phyloP scores from a whole-genome alignment of 2,329 filamentous ascomycete species.

The Aspergillus uvarum region DNA sequence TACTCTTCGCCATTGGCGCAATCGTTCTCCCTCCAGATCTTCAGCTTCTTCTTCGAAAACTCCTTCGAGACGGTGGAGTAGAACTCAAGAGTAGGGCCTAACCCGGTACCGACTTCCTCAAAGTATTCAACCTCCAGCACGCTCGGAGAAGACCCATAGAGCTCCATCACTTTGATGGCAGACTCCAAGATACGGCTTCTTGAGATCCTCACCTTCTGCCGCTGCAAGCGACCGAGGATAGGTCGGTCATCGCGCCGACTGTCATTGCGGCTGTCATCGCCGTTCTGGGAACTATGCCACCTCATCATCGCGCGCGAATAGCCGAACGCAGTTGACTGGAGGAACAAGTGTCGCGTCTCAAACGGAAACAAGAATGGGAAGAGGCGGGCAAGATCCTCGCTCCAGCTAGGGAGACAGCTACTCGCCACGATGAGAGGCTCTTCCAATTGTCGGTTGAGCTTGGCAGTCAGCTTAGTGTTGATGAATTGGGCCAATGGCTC shows the following conservation, averaged over 20 bases:
- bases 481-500: slow-evolving; percentile 93
- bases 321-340: slow-evolving; percentile 97
- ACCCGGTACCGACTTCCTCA: slow-evolving; percentile 93
- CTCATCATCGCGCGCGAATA: slow-evolving; percentile 96
- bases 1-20: slow-evolving; percentile 70
- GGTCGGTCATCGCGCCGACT: slow-evolving; percentile 83
- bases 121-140: slow-evolving; percentile 98
- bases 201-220: slow-evolving; percentile 97
- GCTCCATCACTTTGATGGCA: slow-evolving; percentile 96
- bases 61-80: slow-evolving; percentile 97
- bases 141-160: slow-evolving; percentile 95
- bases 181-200: slow-evolving; percentile 93
- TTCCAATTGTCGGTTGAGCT: slow-evolving; percentile 93
- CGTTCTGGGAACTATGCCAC: slow-evolving; percentile 89
- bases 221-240: slow-evolving; percentile 85
- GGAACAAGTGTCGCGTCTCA: slow-evolving; percentile 91
- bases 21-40: slow-evolving; percentile 93
- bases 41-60: slow-evolving; percentile 95
- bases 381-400: slow-evolving; percentile 85
- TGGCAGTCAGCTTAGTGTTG: slow-evolving; percentile 96
- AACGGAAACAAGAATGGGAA: slow-evolving; percentile 98
- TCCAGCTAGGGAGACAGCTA: slow-evolving; percentile 93
- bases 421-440: slow-evolving; percentile 96
- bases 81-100: slow-evolving; percentile 94
- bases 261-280: slow-evolving; percentile 77